phyloP scores from a whole-genome alignment of 768 basidiomycete species.

The Rickenella mellea region DNA sequence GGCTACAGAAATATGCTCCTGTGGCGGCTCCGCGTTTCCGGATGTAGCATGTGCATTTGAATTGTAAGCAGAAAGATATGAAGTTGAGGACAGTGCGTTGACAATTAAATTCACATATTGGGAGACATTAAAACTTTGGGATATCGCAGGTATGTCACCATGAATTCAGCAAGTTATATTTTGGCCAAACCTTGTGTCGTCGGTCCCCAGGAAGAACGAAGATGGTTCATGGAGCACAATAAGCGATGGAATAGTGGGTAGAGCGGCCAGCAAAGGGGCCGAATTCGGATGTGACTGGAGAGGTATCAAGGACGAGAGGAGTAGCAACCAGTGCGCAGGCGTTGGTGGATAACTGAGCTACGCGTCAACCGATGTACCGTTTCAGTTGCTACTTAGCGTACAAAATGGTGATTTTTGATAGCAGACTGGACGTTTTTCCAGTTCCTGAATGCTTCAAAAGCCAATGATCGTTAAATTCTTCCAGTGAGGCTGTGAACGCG shows the following conservation, averaged over 20 bases:
- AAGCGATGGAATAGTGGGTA: conserved; percentile 35
- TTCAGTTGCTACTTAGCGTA: conserved; percentile 16
- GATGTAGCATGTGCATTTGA: conserved; percentile 14
- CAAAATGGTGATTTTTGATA: conserved; percentile 45
- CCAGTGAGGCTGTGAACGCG: conserved; percentile 31
- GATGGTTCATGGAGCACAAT: conserved; percentile 55
- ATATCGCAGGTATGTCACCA: background rate
- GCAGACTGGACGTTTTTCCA: conserved; percentile 26
- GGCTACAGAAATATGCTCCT: conserved; percentile 31
- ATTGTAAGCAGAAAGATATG: conserved; percentile 2
- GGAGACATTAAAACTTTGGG: conserved; percentile 27
- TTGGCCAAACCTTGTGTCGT: conserved; percentile 12
- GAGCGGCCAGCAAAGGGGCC: conserved; percentile 21
- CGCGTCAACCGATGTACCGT: conserved; percentile 8
- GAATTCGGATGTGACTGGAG: conserved; percentile 14
- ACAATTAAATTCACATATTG: conserved; percentile 43
- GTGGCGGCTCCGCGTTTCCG: too few species aligned
- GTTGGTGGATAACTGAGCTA: conserved; percentile 52
- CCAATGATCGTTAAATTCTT: conserved; percentile 39
- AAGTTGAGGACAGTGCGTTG: conserved; percentile 32
- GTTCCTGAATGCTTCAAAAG: conserved; percentile 24
- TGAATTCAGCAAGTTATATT: conserved; percentile 14
- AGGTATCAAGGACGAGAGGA: conserved; percentile 40
- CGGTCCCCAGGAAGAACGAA: conserved; percentile 32
- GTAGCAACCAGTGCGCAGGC: conserved; percentile 41